Evolutionary conservation across 805 yeast genomes (phyloP).

Genomic region (Kluyveromyces dobzhanskii): DNA sequence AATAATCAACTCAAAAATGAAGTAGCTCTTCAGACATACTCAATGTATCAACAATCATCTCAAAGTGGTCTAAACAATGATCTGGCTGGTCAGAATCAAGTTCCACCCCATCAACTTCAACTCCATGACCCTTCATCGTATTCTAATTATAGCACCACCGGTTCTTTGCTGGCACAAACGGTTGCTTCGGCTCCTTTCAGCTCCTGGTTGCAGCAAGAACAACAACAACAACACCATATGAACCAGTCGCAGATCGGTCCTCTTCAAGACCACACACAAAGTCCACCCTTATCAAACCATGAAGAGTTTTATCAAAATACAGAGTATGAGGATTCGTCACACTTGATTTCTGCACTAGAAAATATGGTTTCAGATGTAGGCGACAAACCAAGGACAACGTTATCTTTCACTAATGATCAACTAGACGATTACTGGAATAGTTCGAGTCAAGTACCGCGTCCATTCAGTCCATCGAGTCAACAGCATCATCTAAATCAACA

Average conservation of each 20-base stretch:
- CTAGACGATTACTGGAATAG: conserved; percentile 28
- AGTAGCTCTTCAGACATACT: conserved; percentile 17
- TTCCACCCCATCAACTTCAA: neutral
- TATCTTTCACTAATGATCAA: conserved; percentile 29
- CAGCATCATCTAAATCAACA: neutral
- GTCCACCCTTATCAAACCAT: neutral
- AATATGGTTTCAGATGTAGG: conserved; percentile 28
- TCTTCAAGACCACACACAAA: neutral
- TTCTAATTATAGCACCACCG: neutral
- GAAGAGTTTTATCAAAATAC: conserved; percentile 16
- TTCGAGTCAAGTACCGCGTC: neutral
- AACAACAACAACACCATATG: neutral
- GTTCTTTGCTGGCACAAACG: conserved; percentile 4
- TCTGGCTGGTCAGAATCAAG: neutral
- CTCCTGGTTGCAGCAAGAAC: conserved; percentile 4
- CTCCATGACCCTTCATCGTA: conserved; percentile 5
- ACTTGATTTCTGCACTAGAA: conserved; percentile 25
- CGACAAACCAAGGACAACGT: conserved; percentile 19
- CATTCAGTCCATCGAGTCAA: neutral
- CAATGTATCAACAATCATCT: conserved; percentile 4
- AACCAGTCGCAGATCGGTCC: neutral
- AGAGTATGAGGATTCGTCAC: conserved; percentile 24
- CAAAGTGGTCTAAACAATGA: neutral
- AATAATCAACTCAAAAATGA: conserved; percentile 19
- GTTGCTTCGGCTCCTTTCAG: conserved; percentile 4